Conservation (phyloP, 306 rosid species). For the Sesbania bispinosa region DNA sequence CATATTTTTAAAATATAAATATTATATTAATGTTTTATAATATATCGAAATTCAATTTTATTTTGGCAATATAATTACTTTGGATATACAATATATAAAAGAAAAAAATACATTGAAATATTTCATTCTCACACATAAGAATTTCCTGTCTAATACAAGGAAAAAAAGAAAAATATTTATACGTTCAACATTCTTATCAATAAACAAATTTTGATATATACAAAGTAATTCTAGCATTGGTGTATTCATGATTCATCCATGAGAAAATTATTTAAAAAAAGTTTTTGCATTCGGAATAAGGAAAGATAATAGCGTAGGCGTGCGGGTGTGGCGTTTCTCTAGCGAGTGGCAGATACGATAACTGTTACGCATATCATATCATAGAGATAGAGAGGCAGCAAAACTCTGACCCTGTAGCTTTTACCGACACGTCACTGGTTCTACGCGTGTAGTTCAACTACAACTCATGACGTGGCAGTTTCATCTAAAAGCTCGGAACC, state of each 20-base stretch:
- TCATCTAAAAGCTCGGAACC: slow-evolving; percentile 3
- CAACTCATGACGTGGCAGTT: slow-evolving; percentile 42
- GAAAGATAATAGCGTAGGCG: too few species aligned
- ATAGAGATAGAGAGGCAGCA: background rate
- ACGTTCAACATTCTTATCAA: background rate
- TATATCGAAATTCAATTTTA: too few species aligned
- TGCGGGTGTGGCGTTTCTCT: background rate
- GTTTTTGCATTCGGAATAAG: background rate
- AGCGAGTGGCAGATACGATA: background rate
- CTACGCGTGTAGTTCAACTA: slow-evolving; percentile 17
- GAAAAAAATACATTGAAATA: too few species aligned
- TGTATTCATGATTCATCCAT: background rate
- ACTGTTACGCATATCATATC: background rate
- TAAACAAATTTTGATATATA: background rate
- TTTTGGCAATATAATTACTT: too few species aligned
- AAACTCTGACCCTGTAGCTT: background rate
- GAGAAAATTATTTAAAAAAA: too few species aligned
- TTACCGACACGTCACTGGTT: slow-evolving; percentile 30
- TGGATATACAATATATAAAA: too few species aligned
- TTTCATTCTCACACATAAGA: too few species aligned
- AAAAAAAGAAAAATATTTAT: too few species aligned
- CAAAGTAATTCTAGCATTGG: background rate
- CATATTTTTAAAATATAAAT: too few species aligned
- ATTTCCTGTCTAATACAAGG: too few species aligned
- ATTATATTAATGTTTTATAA: too few species aligned